Base-by-base conservation (phyloP, 495 filamentous ascomycete genomes). In the Clavariopsis aquatica region DNA sequence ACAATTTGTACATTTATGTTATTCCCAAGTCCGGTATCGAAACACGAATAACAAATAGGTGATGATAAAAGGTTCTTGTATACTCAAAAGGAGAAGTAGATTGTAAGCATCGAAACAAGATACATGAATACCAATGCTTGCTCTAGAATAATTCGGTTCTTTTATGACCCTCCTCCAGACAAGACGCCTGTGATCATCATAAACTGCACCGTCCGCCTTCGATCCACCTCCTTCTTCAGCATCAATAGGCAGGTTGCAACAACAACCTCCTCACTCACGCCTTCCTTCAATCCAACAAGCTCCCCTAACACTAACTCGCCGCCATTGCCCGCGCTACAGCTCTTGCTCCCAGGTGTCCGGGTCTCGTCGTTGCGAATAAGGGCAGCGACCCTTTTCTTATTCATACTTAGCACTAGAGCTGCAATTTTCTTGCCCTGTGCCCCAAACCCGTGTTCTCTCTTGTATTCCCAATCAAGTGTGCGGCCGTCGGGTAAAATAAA, bases 191-290 rank as follows among this genome's bases (percentile, higher is more conserved):
- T 71, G 31, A 84, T 79, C 17, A 77, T 66, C 34, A 72, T 76
- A 38, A 77, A 71, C 70, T 84, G 79, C 38, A 79, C 68, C 69
- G 74, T 64, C 49, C 82, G 73, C 52, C 80, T 68, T 22, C 83
- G 71, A 71, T 86, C 84, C 60, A 84, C 73, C 75, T 86, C 83
- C 59, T 77, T 78, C 80, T 85, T 84, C 62, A 85, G 60, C 83
- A 85, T 84, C 6, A 80, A 68, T 58, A 85, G 49, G 52, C 78
- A 82, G 1, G 80, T 84, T 29, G 77, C 76, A 8, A 85, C 78
- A 9, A 84, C 76, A n/a, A 84, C 49, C 10, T 73, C 73, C 66
- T 79, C 72, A 7, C 73, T 72, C 59, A 82, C 61, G 52, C 77
- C 67, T 43, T 64, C 52, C n/a, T 69, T 57, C 38, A 46, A 68